Base-by-base conservation (phyloP, 768 basidiomycete species). In the Hortiboletus flavorubellus region DNA sequence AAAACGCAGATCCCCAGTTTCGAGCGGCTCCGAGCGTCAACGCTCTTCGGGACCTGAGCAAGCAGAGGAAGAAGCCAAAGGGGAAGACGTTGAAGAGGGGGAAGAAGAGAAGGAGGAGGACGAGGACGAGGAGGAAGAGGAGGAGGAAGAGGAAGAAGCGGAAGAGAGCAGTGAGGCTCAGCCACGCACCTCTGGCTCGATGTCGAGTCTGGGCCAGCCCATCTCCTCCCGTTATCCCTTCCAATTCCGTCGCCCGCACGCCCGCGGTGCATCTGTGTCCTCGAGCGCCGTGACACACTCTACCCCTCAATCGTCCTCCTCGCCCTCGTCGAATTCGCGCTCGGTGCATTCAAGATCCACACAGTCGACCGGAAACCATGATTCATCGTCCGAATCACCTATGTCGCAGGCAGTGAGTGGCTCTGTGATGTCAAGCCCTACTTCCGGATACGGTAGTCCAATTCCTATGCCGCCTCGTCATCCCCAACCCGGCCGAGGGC, bases 201-300 rank as follows among this genome's bases (percentile, higher is more conserved):
- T 93, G 85, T 93, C 91, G 4, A 89, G 87, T 57, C 80, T 93
- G 6, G 91, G 91, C 3, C 85, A 87, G 23, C 91, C 89, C 1
- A 77, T 93, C 49, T 69, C 74, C 34, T 84, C 87, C 23, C 79
- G 85, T 0, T 87, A 86, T 64, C 88, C 87, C 10, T 88, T 89
- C 78, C 77, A 81, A 50, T 80, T 82, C 69, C 83, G 85, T 18
- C 78, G 78, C 2, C 67, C 68, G 1, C 68, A 68, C 35, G 60
- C 66, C 1, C 79, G 80, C 8, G 79, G 83, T 0, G 74, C 71
- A 14, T 77, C 60, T 18, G 55, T 68, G 31, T 80, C 77, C 7
- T 78, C 77, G 12, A 71, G 74, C 45, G 68, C 68, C 16, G 61
- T 74, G 57, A 78, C 79, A 8, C 77, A 71, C 54, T 67, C 72